These are phyloP conservation scores for Globisporangium alternatum DNA, from an alignment of 352 stramenopile species.

Conservation along the genomic window DNA sequence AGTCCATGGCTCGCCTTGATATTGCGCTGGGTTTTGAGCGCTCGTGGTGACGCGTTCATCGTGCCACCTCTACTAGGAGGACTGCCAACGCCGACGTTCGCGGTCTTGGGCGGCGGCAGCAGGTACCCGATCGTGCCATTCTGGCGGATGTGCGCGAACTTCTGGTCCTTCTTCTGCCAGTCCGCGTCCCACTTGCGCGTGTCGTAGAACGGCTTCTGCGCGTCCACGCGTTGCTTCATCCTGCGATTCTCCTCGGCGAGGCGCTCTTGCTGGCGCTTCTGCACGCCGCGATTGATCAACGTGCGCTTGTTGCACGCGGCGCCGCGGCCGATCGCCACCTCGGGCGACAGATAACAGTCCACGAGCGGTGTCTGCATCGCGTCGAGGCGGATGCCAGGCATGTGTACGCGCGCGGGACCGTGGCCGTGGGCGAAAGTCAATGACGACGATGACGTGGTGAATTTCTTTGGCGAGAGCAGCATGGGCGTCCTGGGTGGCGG, in stretches of 20 bases:
- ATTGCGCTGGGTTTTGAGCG: constrained; percentile 5
- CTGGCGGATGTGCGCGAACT: constrained; percentile 62
- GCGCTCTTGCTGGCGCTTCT: constrained; percentile 40
- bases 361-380: constrained; percentile 65
- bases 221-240: constrained; percentile 45
- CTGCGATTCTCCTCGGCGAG: constrained; percentile 70
- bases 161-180: constrained; percentile 53
- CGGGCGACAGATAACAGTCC: constrained; percentile 71
- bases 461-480: constrained; percentile 23
- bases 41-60: background rate
- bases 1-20: constrained; percentile 16
- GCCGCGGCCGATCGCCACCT: constrained; percentile 52
- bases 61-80: background rate
- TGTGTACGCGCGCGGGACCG: constrained; percentile 53
- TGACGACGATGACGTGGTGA: background rate
- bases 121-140: constrained; percentile 71
- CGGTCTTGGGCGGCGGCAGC: constrained; percentile 33
- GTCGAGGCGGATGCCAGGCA: constrained; percentile 68
- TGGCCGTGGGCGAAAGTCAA: constrained; percentile 15
- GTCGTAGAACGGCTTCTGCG: constrained; percentile 68
- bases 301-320: constrained; percentile 71
- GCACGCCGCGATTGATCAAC: constrained; percentile 57
- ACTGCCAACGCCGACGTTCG: constrained; percentile 2
- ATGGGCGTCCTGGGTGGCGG: constrained; percentile 13
- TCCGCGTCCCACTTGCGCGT: constrained; percentile 71